Base-by-base conservation (phyloP, 441 rosid genomes). In the Francoa sonchifolia region DNA sequence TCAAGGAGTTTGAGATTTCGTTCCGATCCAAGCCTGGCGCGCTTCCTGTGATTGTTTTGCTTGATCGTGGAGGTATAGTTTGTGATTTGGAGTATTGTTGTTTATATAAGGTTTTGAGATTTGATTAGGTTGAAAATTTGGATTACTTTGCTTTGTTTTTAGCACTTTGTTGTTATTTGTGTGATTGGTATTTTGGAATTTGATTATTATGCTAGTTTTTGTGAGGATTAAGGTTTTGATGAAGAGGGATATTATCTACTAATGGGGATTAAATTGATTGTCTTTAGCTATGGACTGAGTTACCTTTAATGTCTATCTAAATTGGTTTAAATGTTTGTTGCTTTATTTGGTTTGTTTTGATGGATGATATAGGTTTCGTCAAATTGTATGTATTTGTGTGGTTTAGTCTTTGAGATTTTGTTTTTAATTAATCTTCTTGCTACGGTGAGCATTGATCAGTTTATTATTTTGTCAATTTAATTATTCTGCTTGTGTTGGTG, bases 41-140 rank as follows among this genome's bases (percentile, higher is more conserved):
- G 58, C 77, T 86, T 8, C 99, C 99, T n/a, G 72, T 59, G 33
- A 77, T 90, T 44, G 71, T 86, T 21, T 49, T 90, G 72, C 63
- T 90, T 29, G 95, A 90, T 74, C 96, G 99, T 51, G 96, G 94
- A 86, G 99, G 96, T 72, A 37, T 0, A 8, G n/a, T 18, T 19
- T 8, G 11, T 26, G 1, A 23, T 40, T 47, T 40, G 25, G 16
- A 11, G 44, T 22, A 21, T 13, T 4, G 21, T 22, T 39, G 23
- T 16, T 21, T 38, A 13, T 6, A 3, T 29, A 4, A 7, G 18
- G 27, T 7, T 23, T 23, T 23, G 27, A 23, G 19, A 1, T 35
- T 33, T 9, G 15, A 9, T 46, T n/a, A n/a, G n/a, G 2, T 15
- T 16, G 19, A 33, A 13, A 5, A 19, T 14, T 33, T 33, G 36